Percentiles rank a stretch among this genome's conserved stretches.
Evolutionary conservation across 2,329 filamentous ascomycete species (phyloP).

Genomic region (Paramyrothecium sp.): DNA sequence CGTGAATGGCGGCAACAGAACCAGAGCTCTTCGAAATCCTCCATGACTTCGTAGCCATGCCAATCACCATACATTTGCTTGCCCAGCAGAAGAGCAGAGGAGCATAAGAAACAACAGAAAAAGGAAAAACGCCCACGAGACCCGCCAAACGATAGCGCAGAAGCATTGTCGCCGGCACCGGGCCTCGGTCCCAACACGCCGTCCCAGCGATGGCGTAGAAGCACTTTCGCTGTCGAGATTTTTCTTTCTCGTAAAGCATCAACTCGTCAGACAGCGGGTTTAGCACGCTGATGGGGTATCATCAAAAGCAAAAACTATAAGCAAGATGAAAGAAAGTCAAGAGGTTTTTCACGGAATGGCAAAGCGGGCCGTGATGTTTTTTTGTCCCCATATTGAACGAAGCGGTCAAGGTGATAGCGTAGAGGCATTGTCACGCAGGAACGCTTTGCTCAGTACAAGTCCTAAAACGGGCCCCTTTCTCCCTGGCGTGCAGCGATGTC

Average conservation of each 20-base stretch:
- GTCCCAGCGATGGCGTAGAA: slow-evolving; percentile 56
- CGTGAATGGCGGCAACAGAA: too few relatives aligned
- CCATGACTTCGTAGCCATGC: too few relatives aligned
- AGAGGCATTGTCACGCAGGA: slow-evolving; percentile 46
- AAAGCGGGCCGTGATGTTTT: slow-evolving; percentile 8
- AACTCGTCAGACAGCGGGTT: slow-evolving; percentile 42
- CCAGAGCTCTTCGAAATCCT: too few relatives aligned
- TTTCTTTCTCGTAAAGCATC: slow-evolving; percentile 12
- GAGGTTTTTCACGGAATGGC: slow-evolving; percentile 9
- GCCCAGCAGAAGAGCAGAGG: neutral
- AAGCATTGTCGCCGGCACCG: slow-evolving; percentile 48
- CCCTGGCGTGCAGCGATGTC: slow-evolving; percentile 35
- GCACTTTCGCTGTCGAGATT: slow-evolving; percentile 54
- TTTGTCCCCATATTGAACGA: slow-evolving; percentile 9
- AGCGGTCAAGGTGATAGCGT: slow-evolving; percentile 41
- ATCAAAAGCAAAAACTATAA: slow-evolving; percentile 26
- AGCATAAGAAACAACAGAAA: neutral
- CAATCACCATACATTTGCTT: neutral
- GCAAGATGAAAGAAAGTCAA: slow-evolving; percentile 17
- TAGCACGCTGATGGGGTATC: slow-evolving; percentile 46
- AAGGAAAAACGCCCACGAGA: slow-evolving; percentile 44
- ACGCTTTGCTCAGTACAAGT: slow-evolving; percentile 17
- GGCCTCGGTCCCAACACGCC: slow-evolving; percentile 49
- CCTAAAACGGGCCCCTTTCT: slow-evolving; percentile 4
- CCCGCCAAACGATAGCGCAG: slow-evolving; percentile 49